phyloP scores from a whole-genome alignment of 345 rosid species.

The Boechera retrofracta region DNA sequence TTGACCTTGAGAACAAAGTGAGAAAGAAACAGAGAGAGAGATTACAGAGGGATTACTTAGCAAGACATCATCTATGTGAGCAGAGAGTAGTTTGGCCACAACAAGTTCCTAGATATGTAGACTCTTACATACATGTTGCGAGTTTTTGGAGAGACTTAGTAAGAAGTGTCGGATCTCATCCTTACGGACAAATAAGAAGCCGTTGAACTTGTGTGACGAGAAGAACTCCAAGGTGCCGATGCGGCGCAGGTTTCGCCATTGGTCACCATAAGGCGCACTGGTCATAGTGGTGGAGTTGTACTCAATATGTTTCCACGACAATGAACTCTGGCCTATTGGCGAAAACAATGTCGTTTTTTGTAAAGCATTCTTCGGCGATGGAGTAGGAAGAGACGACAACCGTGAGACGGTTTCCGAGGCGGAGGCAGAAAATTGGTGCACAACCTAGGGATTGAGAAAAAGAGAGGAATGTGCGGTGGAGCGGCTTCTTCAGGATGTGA shows the following conservation, averaged over 20 bases:
- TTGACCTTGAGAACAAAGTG: no score
- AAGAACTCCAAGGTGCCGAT: constrained; percentile 49
- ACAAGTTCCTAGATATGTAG: no score
- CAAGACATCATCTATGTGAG: no score
- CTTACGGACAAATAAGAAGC: constrained; percentile 21
- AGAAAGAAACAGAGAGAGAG: no score
- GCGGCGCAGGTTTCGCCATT: constrained; percentile 60
- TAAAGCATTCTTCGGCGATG: constrained; percentile 52
- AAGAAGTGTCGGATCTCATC: constrained; percentile 37
- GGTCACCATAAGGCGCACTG: constrained; percentile 55
- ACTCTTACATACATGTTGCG: constrained; percentile 22
- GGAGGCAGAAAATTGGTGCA: constrained; percentile 48
- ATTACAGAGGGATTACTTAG: no score
- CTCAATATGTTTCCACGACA: constrained; percentile 42
- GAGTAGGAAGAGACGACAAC: constrained; percentile 55
- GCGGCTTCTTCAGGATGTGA: constrained; percentile 48
- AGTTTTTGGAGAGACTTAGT: constrained; percentile 33
- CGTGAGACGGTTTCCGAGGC: constrained; percentile 44
- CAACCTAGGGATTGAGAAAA: constrained; percentile 40
- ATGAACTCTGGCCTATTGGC: constrained; percentile 56
- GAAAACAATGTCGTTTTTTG: constrained; percentile 52
- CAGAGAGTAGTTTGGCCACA: no score
- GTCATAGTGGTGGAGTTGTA: constrained; percentile 43
- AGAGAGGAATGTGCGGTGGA: constrained; percentile 41
- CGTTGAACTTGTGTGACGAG: constrained; percentile 42